These are phyloP conservation scores for Eimeria maxima DNA, from an alignment of 169 alveolate species.

Conservation along the genomic window DNA sequence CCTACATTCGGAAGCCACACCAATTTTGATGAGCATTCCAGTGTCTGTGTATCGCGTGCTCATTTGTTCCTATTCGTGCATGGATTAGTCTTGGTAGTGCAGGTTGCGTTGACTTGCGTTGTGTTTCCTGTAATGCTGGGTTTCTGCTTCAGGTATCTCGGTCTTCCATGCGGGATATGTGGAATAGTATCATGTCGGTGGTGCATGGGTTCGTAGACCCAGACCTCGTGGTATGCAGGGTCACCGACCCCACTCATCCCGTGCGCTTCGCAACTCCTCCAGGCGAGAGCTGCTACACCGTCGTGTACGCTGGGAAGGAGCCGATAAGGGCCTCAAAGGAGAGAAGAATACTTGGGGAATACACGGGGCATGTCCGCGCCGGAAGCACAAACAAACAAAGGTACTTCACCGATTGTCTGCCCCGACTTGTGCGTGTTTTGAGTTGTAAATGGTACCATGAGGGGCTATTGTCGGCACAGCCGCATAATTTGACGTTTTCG, in stretches of 20 bases:
- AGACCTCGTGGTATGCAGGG: conserved; percentile 88
- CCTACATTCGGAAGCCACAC: neutral
- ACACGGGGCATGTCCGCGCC: conserved; percentile 92
- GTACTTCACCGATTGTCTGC: neutral
- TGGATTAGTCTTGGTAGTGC: neutral
- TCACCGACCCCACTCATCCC: conserved; percentile 92
- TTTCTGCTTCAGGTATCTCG: conserved; percentile 70
- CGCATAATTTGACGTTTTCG: neutral
- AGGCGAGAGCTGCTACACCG: conserved; percentile 92
- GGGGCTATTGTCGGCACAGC: neutral
- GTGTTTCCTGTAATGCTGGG: neutral
- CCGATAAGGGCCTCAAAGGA: conserved; percentile 83
- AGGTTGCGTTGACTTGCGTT: neutral
- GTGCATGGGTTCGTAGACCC: conserved; percentile 85
- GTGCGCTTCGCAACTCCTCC: conserved; percentile 93
- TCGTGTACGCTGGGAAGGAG: conserved; percentile 91
- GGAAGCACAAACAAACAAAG: conserved; percentile 83
- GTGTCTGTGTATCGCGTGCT: neutral
- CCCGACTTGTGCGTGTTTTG: neutral
- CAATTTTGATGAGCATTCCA: neutral
- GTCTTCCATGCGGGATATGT: conserved; percentile 84
- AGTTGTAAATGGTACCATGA: neutral
- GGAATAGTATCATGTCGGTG: conserved; percentile 84
- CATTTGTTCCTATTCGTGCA: neutral
- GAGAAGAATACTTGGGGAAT: conserved; percentile 90